Evolutionary conservation across 441 rosid species (phyloP).

Genomic region (Gossypium trilobum): DNA sequence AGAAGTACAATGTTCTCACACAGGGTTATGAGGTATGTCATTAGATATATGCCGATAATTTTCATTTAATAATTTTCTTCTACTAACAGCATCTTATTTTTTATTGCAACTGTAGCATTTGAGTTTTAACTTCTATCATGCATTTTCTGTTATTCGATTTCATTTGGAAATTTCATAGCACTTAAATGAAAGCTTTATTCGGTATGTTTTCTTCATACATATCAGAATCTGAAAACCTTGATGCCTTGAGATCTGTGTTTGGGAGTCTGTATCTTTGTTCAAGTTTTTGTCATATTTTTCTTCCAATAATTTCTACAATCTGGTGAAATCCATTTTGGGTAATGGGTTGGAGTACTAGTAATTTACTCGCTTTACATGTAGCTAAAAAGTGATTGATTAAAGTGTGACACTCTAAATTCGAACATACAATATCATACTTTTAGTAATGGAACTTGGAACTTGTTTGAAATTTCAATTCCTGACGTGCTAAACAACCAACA

Average conservation of each 20-base stretch:
- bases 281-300: too few species aligned
- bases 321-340: background rate
- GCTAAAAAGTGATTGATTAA: too few species aligned
- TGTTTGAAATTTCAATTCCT: constrained; percentile 1
- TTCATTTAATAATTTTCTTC: background rate
- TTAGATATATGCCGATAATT: background rate
- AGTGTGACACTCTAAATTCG: background rate
- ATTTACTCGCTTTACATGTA: background rate
- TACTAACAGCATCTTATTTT: background rate
- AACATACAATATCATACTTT: background rate
- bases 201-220: background rate
- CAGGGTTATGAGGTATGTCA: constrained; percentile 84
- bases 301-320: too few species aligned
- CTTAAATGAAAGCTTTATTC: background rate
- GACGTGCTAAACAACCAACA: background rate
- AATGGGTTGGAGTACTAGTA: background rate
- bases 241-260: constrained; percentile 3
- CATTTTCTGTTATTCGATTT: background rate
- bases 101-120: background rate
- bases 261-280: background rate
- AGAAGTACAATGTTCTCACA: constrained; percentile 69
- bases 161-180: background rate
- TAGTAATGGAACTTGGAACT: background rate
- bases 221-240: background rate
- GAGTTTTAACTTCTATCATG: background rate